These are phyloP conservation scores for Pythium dissimile DNA, from an alignment of 352 stramenopile species.

Conservation along the genomic window DNA sequence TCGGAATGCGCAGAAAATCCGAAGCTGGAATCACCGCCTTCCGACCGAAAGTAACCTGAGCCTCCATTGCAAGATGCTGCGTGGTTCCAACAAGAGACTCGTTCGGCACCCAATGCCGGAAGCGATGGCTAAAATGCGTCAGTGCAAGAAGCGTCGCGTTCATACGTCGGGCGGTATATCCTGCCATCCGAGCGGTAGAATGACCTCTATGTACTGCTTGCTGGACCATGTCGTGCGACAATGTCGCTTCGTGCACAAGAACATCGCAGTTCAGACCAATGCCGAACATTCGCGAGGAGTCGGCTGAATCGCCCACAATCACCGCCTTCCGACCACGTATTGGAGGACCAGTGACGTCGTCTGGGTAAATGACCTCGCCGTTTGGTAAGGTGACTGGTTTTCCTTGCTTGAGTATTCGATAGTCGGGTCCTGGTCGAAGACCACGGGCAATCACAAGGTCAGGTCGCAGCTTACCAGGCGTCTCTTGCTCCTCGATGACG, in stretches of 20 bases:
- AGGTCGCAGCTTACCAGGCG: slow-evolving; percentile 83
- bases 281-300: slow-evolving; percentile 74
- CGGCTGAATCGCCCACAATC: slow-evolving; percentile 73
- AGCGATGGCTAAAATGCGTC: slow-evolving; percentile 87
- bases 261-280: slow-evolving; percentile 78
- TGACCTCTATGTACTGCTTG: slow-evolving; percentile 72
- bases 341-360: slow-evolving; percentile 66
- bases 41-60: slow-evolving; percentile 56
- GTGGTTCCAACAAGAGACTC: slow-evolving; percentile 37
- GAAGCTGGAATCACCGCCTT: slow-evolving; percentile 65
- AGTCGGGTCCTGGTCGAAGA: slow-evolving; percentile 87
- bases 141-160: slow-evolving; percentile 75
- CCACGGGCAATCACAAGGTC: slow-evolving; percentile 76
- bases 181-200: slow-evolving; percentile 76
- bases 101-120: slow-evolving; percentile 56
- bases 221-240: slow-evolving; percentile 59
- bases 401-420: slow-evolving; percentile 87
- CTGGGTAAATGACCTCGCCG: slow-evolving; percentile 65
- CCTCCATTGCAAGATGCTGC: slow-evolving; percentile 66
- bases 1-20: slow-evolving; percentile 77
- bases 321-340: slow-evolving; percentile 66
- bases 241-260: slow-evolving; percentile 85
- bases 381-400: slow-evolving; percentile 78
- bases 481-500: slow-evolving; percentile 70
- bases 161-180: slow-evolving; percentile 66